phyloP scores from a whole-genome alignment of 78 protist genomes.

The Paratrimastix pyriformis region DNA sequence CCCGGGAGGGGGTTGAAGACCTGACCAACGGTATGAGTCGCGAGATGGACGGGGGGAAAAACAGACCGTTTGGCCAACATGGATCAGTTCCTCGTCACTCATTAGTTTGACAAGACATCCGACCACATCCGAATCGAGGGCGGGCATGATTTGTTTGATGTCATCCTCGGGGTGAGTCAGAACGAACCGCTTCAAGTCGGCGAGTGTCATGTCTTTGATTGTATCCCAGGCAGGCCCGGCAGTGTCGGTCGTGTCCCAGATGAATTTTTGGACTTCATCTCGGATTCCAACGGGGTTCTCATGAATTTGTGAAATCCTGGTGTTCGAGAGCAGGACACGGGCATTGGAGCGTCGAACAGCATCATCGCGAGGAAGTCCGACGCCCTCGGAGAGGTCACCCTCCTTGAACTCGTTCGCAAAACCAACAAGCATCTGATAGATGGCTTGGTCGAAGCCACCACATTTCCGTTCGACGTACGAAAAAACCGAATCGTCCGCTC shows the following conservation, averaged over 20 bases:
- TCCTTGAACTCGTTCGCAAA: constrained; percentile 3
- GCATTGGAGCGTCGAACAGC: background rate
- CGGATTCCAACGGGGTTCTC: background rate
- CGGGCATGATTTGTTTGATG: background rate
- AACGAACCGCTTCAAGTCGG: background rate
- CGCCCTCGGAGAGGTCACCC: background rate
- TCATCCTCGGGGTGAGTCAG: background rate
- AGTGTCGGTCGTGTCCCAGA: background rate
- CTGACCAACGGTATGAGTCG: too few species aligned
- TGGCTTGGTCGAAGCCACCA: too few species aligned
- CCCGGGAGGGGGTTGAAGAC: constrained; percentile 1
- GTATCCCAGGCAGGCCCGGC: background rate
- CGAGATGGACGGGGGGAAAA: too few species aligned
- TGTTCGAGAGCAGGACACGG: background rate
- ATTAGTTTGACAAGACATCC: background rate
- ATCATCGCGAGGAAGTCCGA: background rate
- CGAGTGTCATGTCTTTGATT: background rate
- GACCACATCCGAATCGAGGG: background rate
- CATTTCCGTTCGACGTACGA: too few species aligned
- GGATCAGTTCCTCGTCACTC: background rate
- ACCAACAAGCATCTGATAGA: too few species aligned
- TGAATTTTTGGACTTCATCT: background rate
- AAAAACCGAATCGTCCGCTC: too few species aligned
- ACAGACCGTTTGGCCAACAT: background rate
- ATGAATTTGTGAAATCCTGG: background rate